A percentile compares a stretch with the other conserved stretches of the same genome.
phyloP scores from a whole-genome alignment of 768 basidiomycete species.

The Brasilioporus rufonigricans region DNA sequence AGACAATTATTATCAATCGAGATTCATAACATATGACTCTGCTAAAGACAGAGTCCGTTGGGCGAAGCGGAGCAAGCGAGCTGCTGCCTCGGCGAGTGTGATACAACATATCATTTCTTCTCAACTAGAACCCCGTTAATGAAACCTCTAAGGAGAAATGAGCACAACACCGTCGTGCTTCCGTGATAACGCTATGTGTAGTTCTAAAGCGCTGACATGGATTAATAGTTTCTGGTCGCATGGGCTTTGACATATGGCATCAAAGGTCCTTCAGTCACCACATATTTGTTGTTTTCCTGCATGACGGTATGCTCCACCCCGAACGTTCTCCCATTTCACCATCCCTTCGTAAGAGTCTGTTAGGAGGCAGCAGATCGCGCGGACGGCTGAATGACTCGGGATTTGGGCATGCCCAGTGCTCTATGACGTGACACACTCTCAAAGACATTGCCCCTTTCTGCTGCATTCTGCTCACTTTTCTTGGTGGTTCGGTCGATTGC shows the following conservation, averaged over 20 bases:
- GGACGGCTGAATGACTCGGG: neutral
- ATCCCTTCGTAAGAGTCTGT: neutral
- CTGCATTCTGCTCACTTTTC: slow-evolving; percentile 6
- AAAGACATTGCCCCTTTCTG: neutral
- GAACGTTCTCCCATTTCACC: neutral
- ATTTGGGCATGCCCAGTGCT: neutral
- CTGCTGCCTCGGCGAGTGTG: neutral
- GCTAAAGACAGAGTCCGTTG: neutral
- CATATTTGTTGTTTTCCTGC: neutral
- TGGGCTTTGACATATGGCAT: neutral
- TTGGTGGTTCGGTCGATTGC: slow-evolving; percentile 29
- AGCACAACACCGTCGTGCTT: neutral
- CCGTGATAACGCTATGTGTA: neutral
- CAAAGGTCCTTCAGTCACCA: neutral
- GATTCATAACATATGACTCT: neutral
- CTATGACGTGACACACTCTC: neutral
- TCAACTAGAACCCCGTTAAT: neutral
- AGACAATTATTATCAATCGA: neutral
- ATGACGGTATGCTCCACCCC: neutral
- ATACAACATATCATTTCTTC: neutral
- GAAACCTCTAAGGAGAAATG: neutral
- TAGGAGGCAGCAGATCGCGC: slow-evolving; percentile 16
- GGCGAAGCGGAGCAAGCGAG: neutral
- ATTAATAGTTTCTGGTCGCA: neutral
- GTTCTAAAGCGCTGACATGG: neutral